Evolutionary conservation across 371 early-diverging fungal species (phyloP), one percentile per base, ranked within the genome.

Genomic region (Mortierella polycephala): DNA sequence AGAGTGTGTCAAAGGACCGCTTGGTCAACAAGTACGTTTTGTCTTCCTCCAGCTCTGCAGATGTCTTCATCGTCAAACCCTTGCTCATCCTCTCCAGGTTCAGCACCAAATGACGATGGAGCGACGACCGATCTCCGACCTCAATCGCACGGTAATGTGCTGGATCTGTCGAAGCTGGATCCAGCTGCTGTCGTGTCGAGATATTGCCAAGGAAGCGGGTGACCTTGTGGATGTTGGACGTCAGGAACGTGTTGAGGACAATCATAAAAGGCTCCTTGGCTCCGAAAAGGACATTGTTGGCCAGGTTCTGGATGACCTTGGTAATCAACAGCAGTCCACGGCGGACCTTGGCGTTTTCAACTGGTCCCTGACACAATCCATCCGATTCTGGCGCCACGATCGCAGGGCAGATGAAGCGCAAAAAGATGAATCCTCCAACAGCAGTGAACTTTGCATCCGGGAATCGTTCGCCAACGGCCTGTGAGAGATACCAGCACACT

Each of bases 361-460:
- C 59, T 2, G 85, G 81, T 65, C 85, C 87, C 40, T 88, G 86
- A 37, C 88, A 63, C 37, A 90, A 61, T 4, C 87, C 88, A 63
- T 90, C 89, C 0, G 84, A 83, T 69, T 91, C 92, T 6, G 99
- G 98, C 0, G 96, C 90, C 7, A 96, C 96, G 71, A 98, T 96
- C 2, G 95, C 96, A 0, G 98, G 99, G 68, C 96, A 96, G 67
- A 98, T 88, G 89, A 98, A 96, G 7, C 99, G 92, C 67, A 98
- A 82, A 75, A 98, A 98, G 64, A 98, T 88, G 69, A 97, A 96
- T 0, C 96, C 95, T 62, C 98, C 97, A 0, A 98, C 95, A 37
- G 96, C 96, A 0, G 92, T 92, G 53, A 90, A 88, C 54, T 87
- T 91, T 6, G 96, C 92, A 54, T 94, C 95, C 0, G 96, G 96